Base-by-base conservation (phyloP, 306 rosid species). In the Cajanus cajan region DNA sequence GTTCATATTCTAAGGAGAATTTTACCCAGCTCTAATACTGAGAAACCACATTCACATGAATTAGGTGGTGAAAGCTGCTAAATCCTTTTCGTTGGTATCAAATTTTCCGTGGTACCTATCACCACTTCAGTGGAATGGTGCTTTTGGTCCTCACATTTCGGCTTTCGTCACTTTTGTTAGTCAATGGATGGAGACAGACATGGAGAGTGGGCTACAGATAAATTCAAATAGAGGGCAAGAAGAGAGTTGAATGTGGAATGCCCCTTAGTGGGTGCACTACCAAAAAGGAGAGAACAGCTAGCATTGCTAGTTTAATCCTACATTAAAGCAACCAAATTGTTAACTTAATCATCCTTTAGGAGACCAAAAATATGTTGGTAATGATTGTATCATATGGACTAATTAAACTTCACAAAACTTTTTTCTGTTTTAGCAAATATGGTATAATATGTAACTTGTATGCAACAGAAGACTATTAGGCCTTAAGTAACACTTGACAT, bases 81-180 rank as follows among this genome's bases (percentile, higher is more conserved):
- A 76, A 86, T 68, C 64, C 48, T 80, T 65, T 73, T 79, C 18
- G 37, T 8, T 72, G 77, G 77, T 51, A 74, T 82, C 55, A 66
- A 74, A 18, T 62, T 79, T 91, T 86, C 94, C 89, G 88, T 89
- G 90, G 90, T 89, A 92, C 96, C 86, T 80, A 65, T 80, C 75
- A 41, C 82, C 87, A 85, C 87, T 85, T 73, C 24, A 63, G 62
- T 55, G 68, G 36, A 74, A 50, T 68, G 73, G 69, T 80, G 86
- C 81, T 83, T 82, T 85, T 51, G 80, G 73, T 85, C 87, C 90
- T 86, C 87, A 73, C 68, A 48, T 88, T 81, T 81, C 39, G 80
- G 87, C 87, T 85, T 81, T 84, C 80, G 64, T 87, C 88, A 78
- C 89, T 75, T 82, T 84, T 41, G 15, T 59, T 80, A 78, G 94